Conservation (phyloP, 2,329 filamentous ascomycete genomes). For the Karstenula rhodostoma region DNA sequence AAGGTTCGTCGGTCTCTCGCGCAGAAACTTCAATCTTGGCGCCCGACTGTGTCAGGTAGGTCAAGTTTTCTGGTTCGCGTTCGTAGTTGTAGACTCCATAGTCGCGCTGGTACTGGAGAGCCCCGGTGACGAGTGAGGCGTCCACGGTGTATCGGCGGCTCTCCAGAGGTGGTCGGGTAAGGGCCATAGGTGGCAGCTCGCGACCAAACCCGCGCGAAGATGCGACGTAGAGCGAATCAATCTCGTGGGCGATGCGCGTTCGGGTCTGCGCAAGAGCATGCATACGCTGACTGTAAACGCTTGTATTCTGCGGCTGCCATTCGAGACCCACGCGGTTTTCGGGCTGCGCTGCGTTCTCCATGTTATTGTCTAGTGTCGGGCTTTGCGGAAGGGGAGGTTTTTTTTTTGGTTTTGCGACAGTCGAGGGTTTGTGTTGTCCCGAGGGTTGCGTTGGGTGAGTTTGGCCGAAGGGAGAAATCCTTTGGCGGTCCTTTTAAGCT, state of each 20-base stretch:
- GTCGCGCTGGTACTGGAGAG: neutral
- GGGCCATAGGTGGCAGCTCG: constrained; percentile 21
- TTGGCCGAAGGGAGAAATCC: neutral
- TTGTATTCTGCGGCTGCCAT: neutral
- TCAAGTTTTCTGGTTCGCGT: neutral
- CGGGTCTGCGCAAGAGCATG: constrained; percentile 22
- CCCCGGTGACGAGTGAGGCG: constrained; percentile 8
- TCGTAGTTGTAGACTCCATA: neutral
- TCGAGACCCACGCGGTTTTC: neutral
- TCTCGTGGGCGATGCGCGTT: constrained; percentile 11
- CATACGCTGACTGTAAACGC: constrained; percentile 8
- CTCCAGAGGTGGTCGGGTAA: constrained; percentile 20
- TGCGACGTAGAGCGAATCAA: constrained; percentile 15
- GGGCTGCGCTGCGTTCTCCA: neutral
- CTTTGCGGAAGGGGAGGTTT: neutral
- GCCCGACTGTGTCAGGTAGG: neutral
- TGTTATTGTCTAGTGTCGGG: neutral
- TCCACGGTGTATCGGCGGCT: constrained; percentile 36
- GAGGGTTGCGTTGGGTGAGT: neutral
- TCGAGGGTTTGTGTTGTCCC: neutral
- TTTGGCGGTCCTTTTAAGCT: neutral
- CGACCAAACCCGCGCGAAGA: constrained; percentile 28
- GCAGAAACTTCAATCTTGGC: neutral
- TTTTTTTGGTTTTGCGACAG: neutral
- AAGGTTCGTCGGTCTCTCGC: constrained; percentile 10